Evolutionary conservation across 2,329 filamentous ascomycete species (phyloP), one percentile per base, ranked within the genome.

Genomic region (Sclerotinia borealis): DNA sequence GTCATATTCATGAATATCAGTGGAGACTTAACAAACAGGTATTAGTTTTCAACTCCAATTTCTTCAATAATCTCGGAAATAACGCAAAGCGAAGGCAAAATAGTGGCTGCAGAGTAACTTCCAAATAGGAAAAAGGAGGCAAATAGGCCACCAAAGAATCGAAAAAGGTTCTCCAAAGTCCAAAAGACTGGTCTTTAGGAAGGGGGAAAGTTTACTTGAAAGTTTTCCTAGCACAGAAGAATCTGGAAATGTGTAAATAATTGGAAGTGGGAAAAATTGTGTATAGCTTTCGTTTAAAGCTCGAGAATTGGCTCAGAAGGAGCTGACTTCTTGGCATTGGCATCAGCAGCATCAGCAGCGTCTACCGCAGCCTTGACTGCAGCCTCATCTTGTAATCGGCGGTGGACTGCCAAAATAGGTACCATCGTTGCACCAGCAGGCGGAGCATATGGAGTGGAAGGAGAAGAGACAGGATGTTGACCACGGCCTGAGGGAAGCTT

Each of bases 1-100:
- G 27, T 43, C 19, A 15, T 11, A 31, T 31, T 22, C 1, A 17
- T 17, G n/a, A 43, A 4, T 1, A 43, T 31, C 2, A 3, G 1
- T 6, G 5, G 8, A 22, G 5, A n/a, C 10, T 22, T 55, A 3
- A 3, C 11, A 31, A 31, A 15, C 22, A 8, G 11, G 19, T n/a
- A 55, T 19, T 1, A 22, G 2, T 15, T n/a, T 4, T 29, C 6
- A 55, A 29, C 19, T 2, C 6, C 19, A 31, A n/a, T n/a, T 31
- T 0, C 10, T 4, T 6, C 10, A 17, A 2, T 22, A 0, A 22
- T 9, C 6, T n/a, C 0, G 15, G 22, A 41, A 43, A 0, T 31
- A 6, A 4, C 25, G 0, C 27, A 15, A 9, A 41, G 43, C 17
- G 3, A 31, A 41, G 5, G 15, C 11, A 31, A 43, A 3, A 31